These are phyloP conservation scores for Microsporum ferrugineum DNA, from an alignment of 2,329 filamentous ascomycete genomes.

Conservation along the genomic window DNA sequence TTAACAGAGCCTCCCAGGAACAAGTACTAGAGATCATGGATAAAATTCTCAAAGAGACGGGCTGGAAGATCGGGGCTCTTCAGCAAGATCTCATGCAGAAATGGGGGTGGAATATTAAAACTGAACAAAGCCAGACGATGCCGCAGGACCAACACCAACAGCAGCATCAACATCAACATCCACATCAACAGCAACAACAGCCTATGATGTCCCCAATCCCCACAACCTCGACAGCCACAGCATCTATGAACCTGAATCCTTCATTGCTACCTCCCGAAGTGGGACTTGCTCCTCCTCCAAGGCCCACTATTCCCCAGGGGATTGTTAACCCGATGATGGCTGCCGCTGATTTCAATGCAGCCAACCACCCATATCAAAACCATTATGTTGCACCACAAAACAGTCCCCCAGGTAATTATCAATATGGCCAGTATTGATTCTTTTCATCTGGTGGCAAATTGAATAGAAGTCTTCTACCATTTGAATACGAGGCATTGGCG, in stretches of 20 bases:
- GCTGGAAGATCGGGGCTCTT: constrained; percentile 66
- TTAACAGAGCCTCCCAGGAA: constrained; percentile 58
- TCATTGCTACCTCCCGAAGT: constrained; percentile 17
- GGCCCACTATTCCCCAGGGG: constrained; percentile 30
- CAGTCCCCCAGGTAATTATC: constrained; percentile 25
- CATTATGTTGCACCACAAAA: constrained; percentile 63
- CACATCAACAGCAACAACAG: not conserved
- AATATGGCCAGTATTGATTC: constrained; percentile 15
- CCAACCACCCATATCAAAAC: constrained; percentile 70
- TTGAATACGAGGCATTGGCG: not conserved
- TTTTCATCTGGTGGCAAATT: not conserved
- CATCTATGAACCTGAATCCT: constrained; percentile 8
- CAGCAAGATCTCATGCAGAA: constrained; percentile 58
- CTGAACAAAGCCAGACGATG: not conserved
- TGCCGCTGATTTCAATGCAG: constrained; percentile 61
- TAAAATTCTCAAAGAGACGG: constrained; percentile 61
- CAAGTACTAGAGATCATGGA: constrained; percentile 70
- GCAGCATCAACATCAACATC: not conserved
- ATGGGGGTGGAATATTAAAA: constrained; percentile 59
- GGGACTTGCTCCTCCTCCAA: constrained; percentile 19
- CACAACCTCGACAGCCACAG: constrained; percentile 5
- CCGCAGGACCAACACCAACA: constrained; percentile 24
- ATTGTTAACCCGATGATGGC: constrained; percentile 60
- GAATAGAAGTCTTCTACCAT: not conserved
- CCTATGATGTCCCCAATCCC: not conserved